Base-by-base conservation (phyloP, 2,329 filamentous ascomycete species). In the Huntiella abstrusa region DNA sequence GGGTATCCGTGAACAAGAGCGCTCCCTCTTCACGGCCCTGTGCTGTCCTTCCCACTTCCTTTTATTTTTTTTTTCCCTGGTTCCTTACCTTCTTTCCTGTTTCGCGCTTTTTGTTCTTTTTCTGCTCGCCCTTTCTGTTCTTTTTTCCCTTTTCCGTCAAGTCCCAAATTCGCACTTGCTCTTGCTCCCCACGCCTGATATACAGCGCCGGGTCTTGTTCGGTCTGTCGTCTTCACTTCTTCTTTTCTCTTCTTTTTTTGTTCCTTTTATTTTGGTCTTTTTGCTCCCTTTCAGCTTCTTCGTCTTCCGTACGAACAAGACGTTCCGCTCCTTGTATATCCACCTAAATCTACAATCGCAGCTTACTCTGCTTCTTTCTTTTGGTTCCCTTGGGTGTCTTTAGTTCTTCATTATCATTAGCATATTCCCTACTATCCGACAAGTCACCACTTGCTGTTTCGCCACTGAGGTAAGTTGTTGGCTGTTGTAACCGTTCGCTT, bases 341-440 rank as follows among this genome's bases (percentile, higher is more conserved):
- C 40, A 19, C 22, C 22, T 10, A 28, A 7, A 33, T 7, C 16
- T 37, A n/a, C 33, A 32, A 19, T 45, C 15, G 37, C 19, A 35
- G 32, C 39, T 37, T 39, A 13, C 35, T 41, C 22, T 41, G 10
- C 32, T 15, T 47, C 15, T 22, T 42, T 41, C 19, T 33, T 47
- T 37, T 6, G 28, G 40, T 44, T 32, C 45, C 40, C 45, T 49
- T 45, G 36, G 34, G 39, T 49, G 16, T 33, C 22, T 43, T 46
- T 45, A 33, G 22, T 28, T 33, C 28, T 40, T 13, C 11, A 37
- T 37, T 37, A 17, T 22, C 19, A 41, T 42, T 42, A 28, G 22
- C 22, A 28, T 28, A 28, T 28, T 3, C n/a, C 17, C 41, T 34
- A 4, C 33, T 34, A 22, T 33, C 16, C 41, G 19, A 33, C 34